phyloP scores from a whole-genome alignment of 176 grass and related monocot species.

The Rhynchospora pubera region DNA sequence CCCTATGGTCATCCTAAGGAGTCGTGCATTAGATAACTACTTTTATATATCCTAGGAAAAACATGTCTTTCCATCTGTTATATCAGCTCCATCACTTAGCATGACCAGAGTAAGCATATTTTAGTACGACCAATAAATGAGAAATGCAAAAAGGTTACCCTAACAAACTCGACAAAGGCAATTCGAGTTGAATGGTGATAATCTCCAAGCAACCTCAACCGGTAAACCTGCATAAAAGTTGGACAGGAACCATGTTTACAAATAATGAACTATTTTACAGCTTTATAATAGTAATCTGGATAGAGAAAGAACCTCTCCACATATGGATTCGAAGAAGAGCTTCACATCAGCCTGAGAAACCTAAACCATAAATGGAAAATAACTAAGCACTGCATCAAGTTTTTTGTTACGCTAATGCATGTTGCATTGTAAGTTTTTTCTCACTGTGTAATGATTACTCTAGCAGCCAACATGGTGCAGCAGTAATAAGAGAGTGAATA shows the following conservation, averaged over 20 bases:
- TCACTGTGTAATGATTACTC: background rate
- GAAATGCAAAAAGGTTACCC: constrained; percentile 39
- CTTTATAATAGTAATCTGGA: constrained; percentile 11
- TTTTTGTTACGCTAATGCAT: background rate
- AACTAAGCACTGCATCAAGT: background rate
- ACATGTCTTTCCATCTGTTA: background rate
- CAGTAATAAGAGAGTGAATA: background rate
- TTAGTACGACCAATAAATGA: background rate
- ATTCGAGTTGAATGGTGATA: constrained; percentile 94
- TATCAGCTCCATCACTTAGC: background rate
- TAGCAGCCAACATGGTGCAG: background rate
- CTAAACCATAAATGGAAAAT: constrained; percentile 32
- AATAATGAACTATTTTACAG: background rate
- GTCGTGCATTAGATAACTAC: background rate
- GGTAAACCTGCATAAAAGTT: constrained; percentile 55
- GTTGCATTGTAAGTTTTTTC: background rate
- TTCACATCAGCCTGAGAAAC: constrained; percentile 96
- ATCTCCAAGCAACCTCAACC: constrained; percentile 96
- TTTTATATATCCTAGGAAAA: background rate
- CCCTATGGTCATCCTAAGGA: background rate
- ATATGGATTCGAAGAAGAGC: constrained; percentile 95
- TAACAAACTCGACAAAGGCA: constrained; percentile 98
- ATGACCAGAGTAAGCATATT: background rate
- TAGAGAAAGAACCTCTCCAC: constrained; percentile 75
- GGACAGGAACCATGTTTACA: background rate